A percentile compares a stretch with the other conserved stretches of the same genome.
Conservation (phyloP, 2,329 filamentous ascomycete species). For the Aspergillus phoenicis region DNA sequence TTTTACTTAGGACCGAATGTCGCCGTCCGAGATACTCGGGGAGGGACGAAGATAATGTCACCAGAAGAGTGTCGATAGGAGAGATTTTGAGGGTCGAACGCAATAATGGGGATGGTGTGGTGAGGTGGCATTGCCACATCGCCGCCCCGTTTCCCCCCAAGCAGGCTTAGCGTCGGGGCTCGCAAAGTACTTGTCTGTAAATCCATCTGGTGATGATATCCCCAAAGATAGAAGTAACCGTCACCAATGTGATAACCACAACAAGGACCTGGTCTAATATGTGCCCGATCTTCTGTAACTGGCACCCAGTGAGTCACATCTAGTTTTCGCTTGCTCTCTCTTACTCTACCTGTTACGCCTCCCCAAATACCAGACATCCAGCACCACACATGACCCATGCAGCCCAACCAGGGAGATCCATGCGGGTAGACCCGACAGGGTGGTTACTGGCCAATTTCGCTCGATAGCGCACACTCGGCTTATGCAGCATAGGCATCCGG, state of each 20-base stretch:
- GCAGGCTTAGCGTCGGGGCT: background rate
- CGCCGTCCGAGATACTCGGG: background rate
- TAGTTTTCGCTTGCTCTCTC: background rate
- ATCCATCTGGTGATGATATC: no score
- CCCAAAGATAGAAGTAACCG: no score
- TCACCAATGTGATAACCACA: no score
- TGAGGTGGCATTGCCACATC: constrained; percentile 1
- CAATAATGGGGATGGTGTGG: background rate
- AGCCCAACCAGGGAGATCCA: constrained; percentile 5
- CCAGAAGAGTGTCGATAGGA: background rate
- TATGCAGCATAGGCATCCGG: background rate
- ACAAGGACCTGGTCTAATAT: background rate
- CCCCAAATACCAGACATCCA: background rate
- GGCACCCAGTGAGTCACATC: background rate
- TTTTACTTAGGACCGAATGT: background rate
- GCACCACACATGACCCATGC: constrained; percentile 1
- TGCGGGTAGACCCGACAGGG: constrained; percentile 23
- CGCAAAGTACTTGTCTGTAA: no score
- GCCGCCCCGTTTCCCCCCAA: no score
- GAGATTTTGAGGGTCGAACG: background rate
- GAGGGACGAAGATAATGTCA: background rate
- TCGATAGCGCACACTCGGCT: background rate
- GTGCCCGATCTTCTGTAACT: background rate
- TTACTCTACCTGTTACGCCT: background rate
- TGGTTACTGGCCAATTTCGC: constrained; percentile 18